Evolutionary conservation across 192 early-diverging fungal species (phyloP).

Genomic region (Backusella parvicylindrica): DNA sequence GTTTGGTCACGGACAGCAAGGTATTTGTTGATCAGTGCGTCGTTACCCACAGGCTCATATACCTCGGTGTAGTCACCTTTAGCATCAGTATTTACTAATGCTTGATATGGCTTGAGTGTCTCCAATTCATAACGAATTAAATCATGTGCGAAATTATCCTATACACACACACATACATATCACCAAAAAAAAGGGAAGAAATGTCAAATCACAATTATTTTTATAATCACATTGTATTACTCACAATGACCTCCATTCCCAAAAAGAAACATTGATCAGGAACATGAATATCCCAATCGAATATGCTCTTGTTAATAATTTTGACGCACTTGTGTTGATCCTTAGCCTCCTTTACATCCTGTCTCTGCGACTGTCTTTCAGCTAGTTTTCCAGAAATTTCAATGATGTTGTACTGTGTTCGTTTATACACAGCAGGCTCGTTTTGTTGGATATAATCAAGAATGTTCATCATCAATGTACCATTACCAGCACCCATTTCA

Average conservation of each 20-base stretch:
- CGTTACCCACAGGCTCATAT: constrained; percentile 71
- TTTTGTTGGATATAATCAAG: constrained; percentile 80
- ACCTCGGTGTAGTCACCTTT: constrained; percentile 84
- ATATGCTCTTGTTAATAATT: constrained; percentile 88
- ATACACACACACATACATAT: neutral
- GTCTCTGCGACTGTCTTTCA: constrained; percentile 54
- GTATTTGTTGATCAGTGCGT: constrained; percentile 74
- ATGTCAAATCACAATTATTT: neutral
- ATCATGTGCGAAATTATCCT: constrained; percentile 98
- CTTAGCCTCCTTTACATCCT: constrained; percentile 37
- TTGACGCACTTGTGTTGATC: constrained; percentile 58
- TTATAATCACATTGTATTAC: constrained; percentile 16
- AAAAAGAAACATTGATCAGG: constrained; percentile 84
- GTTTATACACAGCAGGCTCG: constrained; percentile 75
- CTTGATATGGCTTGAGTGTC: constrained; percentile 74
- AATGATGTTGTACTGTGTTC: constrained; percentile 83
- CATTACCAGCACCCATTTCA: constrained; percentile 97
- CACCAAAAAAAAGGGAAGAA: neutral
- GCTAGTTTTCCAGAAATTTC: constrained; percentile 90
- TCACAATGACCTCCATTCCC: constrained; percentile 94
- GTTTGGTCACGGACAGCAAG: constrained; percentile 56
- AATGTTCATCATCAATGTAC: constrained; percentile 91
- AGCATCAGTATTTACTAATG: constrained; percentile 75
- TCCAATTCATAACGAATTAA: constrained; percentile 81
- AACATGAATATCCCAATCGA: constrained; percentile 80